These are phyloP conservation scores for Monascus purpureus DNA, from an alignment of 495 filamentous ascomycete species.

Conservation along the genomic window DNA sequence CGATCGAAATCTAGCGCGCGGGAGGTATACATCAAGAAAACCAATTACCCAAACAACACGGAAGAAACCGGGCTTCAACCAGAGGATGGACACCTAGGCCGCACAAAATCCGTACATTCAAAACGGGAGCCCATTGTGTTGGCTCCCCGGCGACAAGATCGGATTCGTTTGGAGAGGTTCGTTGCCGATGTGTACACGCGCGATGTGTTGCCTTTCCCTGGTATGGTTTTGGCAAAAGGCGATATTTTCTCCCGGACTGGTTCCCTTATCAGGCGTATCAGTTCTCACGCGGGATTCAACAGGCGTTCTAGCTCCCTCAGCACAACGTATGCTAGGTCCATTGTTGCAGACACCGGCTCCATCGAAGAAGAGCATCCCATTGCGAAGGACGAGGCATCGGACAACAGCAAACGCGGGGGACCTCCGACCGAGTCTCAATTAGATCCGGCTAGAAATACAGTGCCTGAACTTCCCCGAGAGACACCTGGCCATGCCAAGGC, in stretches of 20 bases:
- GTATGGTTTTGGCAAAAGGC: slow-evolving; percentile 53
- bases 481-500: not conserved
- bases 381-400: too few relatives aligned
- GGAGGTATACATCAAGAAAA: slow-evolving; percentile 85
- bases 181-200: slow-evolving; percentile 75
- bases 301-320: slow-evolving; percentile 21
- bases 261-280: slow-evolving; percentile 62
- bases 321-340: slow-evolving; percentile 4
- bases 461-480: too few relatives aligned
- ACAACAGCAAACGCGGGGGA: too few relatives aligned
- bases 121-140: slow-evolving; percentile 9
- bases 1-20: slow-evolving; percentile 39
- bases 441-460: too few relatives aligned
- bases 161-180: slow-evolving; percentile 60
- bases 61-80: slow-evolving; percentile 11
- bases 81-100: slow-evolving; percentile 18
- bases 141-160: slow-evolving; percentile 54
- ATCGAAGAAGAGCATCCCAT: slow-evolving; percentile 7
- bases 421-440: too few relatives aligned
- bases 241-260: slow-evolving; percentile 46
- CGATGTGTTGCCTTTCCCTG: slow-evolving; percentile 73
- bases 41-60: slow-evolving; percentile 50
- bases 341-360: slow-evolving; percentile 5
- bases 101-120: slow-evolving; percentile 10
- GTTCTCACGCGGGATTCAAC: slow-evolving; percentile 22